phyloP scores from a whole-genome alignment of 441 rosid genomes.

The Erodium texanum region DNA sequence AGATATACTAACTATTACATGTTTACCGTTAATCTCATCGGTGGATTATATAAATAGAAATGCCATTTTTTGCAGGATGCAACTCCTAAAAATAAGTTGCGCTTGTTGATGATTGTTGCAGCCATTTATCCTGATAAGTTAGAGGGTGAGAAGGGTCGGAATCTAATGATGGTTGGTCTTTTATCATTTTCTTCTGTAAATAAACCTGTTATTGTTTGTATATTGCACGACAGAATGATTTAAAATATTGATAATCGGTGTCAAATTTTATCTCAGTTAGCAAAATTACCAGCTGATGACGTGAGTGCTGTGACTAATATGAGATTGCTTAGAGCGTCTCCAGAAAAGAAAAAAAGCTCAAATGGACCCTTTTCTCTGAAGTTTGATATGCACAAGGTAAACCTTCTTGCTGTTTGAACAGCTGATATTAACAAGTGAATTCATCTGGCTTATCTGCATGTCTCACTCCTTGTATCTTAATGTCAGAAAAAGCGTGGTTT shows the following conservation, averaged over 20 bases:
- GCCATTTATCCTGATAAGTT: slow-evolving; percentile 85
- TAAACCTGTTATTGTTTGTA: not conserved
- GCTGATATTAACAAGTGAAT: slow-evolving; percentile 9
- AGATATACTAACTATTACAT: too few species aligned
- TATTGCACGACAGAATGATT: not conserved
- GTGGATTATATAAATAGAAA: not conserved
- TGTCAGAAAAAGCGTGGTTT: slow-evolving; percentile 69
- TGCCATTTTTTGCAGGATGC: slow-evolving; percentile 47
- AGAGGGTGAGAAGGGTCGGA: slow-evolving; percentile 76
- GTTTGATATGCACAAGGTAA: slow-evolving; percentile 84
- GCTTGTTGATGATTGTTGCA: slow-evolving; percentile 84
- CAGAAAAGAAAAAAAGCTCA: slow-evolving; percentile 48
- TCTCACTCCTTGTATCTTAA: slow-evolving; percentile 11
- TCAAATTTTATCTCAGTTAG: slow-evolving; percentile 45
- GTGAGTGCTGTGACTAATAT: slow-evolving; percentile 82
- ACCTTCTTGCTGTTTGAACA: slow-evolving; percentile 4
- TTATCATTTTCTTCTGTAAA: slow-evolving; percentile 4
- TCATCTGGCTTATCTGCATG: not conserved
- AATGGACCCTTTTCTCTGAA: slow-evolving; percentile 58
- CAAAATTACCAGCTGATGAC: slow-evolving; percentile 70
- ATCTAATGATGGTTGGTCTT: slow-evolving; percentile 77
- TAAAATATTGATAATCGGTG: not conserved
- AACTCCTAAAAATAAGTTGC: slow-evolving; percentile 79
- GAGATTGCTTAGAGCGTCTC: slow-evolving; percentile 71
- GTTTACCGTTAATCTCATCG: not conserved